A percentile compares a stretch with the other conserved stretches of the same genome.
Conservation (phyloP, 257 asterid genomes). For the Schizonepeta tenuifolia region DNA sequence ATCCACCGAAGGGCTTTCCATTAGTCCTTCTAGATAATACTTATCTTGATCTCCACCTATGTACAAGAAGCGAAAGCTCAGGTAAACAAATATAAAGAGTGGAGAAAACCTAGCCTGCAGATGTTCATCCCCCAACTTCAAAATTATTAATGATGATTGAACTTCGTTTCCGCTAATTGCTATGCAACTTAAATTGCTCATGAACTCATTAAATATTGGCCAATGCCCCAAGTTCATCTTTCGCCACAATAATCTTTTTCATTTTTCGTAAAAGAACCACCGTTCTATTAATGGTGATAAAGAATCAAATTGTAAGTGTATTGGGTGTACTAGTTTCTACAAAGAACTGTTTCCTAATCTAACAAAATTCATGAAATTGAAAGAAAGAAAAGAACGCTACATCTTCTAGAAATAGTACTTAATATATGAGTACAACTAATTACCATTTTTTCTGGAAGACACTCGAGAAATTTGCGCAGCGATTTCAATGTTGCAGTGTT, state of each 20-base stretch:
- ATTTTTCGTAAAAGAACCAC: not conserved
- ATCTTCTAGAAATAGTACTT: constrained; percentile 21
- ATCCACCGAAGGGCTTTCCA: constrained; percentile 98
- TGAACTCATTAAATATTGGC: not conserved
- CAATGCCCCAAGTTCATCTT: not conserved
- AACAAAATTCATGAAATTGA: constrained; percentile 14
- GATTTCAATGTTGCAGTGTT: constrained; percentile 95
- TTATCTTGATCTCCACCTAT: constrained; percentile 82
- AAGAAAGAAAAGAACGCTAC: constrained; percentile 1
- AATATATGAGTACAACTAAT: constrained; percentile 26
- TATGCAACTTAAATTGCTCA: not conserved
- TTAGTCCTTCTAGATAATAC: constrained; percentile 86
- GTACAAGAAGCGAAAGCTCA: constrained; percentile 3
- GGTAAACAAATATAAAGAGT: not conserved
- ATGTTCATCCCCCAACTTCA: not conserved
- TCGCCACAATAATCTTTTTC: not conserved
- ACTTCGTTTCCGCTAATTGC: constrained; percentile 1
- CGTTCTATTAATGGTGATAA: not conserved
- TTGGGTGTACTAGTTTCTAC: not conserved
- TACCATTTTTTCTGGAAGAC: constrained; percentile 76
- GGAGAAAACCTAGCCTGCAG: not conserved
- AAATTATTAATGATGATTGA: not conserved
- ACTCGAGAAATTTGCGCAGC: constrained; percentile 85
- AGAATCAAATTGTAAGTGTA: not conserved
- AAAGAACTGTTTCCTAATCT: not conserved